These are phyloP conservation scores for Rhodotorula sp. DNA, from an alignment of 1,284 basidiomycete species.

Conservation along the genomic window DNA sequence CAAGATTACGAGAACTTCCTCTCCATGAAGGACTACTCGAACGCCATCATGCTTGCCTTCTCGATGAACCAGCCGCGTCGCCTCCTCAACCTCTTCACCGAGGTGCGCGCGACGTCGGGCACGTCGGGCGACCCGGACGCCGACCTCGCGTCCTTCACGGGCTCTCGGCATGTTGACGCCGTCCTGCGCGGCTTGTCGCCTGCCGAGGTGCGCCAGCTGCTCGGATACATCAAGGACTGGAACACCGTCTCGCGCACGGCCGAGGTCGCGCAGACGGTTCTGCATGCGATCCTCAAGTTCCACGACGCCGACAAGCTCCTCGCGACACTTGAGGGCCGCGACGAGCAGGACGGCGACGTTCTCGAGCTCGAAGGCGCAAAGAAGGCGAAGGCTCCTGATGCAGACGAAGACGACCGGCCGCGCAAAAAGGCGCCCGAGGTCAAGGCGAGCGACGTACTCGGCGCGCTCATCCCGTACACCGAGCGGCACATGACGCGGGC, in stretches of 20 bases:
- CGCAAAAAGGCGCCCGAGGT: constrained; percentile 23
- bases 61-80: constrained; percentile 91
- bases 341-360: constrained; percentile 21
- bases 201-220: constrained; percentile 74
- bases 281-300: constrained; percentile 70
- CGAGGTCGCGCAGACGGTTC: constrained; percentile 78
- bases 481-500: constrained; percentile 84
- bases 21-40: constrained; percentile 81
- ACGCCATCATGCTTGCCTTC: constrained; percentile 86
- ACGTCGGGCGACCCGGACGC: constrained; percentile 26
- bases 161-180: constrained; percentile 71
- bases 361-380: constrained; percentile 41
- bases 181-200: constrained; percentile 72
- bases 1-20: constrained; percentile 94
- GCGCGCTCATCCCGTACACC: constrained; percentile 87
- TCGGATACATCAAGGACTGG: constrained; percentile 86
- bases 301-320: constrained; percentile 39
- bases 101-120: constrained; percentile 54
- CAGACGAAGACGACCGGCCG: constrained; percentile 31
- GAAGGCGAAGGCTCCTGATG: constrained; percentile 10
- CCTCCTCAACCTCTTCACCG: constrained; percentile 75
- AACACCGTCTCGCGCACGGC: constrained; percentile 87
- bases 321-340: constrained; percentile 44
- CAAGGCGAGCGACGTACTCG: constrained; percentile 65
- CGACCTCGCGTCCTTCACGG: constrained; percentile 57